Percentiles rank a stretch among this genome's conserved stretches.
Evolutionary conservation across 345 rosid species (phyloP).

Genomic region (Linum usitatissimum): DNA sequence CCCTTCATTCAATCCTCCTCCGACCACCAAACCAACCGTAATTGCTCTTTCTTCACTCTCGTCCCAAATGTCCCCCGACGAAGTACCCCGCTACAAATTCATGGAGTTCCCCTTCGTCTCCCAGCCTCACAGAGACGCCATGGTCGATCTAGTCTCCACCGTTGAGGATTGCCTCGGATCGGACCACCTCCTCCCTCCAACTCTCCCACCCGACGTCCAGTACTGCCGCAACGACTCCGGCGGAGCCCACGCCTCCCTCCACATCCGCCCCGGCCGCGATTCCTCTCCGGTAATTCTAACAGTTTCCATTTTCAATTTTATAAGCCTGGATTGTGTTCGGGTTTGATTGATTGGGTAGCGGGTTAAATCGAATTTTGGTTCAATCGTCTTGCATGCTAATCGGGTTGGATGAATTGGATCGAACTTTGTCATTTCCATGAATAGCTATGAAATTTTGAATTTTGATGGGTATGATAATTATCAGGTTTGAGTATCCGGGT

Average conservation of each 20-base stretch:
- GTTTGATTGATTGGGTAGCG: neutral
- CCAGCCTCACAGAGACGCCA: conserved; percentile 35
- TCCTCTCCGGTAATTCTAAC: conserved; percentile 40
- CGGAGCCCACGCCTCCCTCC: conserved; percentile 50
- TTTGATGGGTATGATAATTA: neutral
- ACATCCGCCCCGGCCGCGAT: conserved; percentile 43
- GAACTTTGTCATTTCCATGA: too few species aligned
- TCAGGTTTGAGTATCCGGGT: neutral
- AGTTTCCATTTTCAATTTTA: too few species aligned
- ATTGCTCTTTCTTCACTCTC: conserved; percentile 10
- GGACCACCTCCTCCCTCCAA: conserved; percentile 41
- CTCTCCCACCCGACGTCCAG: conserved; percentile 53
- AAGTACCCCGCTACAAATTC: conserved; percentile 31
- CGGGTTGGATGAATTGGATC: neutral
- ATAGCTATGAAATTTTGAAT: neutral
- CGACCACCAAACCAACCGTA: conserved; percentile 14
- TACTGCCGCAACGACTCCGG: conserved; percentile 41
- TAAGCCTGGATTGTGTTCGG: neutral
- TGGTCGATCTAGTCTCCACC: conserved; percentile 57
- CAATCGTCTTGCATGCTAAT: neutral
- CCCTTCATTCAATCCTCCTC: conserved; percentile 2
- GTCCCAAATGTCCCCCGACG: conserved; percentile 27
- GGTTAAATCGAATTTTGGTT: neutral
- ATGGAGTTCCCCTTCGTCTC: conserved; percentile 57
- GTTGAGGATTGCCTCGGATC: conserved; percentile 48